These are phyloP conservation scores for Xylaria arbuscula DNA, from an alignment of 2,329 filamentous ascomycete genomes.

Conservation along the genomic window DNA sequence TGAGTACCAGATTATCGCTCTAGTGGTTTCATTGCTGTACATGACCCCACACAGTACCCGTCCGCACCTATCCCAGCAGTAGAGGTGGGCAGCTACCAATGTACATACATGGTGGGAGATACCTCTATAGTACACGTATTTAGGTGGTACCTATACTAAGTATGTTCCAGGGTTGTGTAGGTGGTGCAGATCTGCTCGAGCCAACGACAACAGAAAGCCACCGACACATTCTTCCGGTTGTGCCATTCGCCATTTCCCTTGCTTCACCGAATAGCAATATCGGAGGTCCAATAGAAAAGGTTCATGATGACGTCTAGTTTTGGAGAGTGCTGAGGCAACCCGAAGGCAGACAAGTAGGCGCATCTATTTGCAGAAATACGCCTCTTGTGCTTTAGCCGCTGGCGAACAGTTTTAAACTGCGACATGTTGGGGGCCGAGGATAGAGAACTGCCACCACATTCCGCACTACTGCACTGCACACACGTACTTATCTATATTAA, in stretches of 20 bases:
- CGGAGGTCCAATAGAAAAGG: slow-evolving; percentile 22
- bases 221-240: neutral
- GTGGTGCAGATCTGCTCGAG: slow-evolving; percentile 1
- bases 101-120: neutral
- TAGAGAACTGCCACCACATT: neutral
- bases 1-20: neutral
- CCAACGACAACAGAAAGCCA: slow-evolving; percentile 10
- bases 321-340: slow-evolving; percentile 17
- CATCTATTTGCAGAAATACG: slow-evolving; percentile 15
- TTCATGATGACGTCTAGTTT: neutral
- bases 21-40: neutral
- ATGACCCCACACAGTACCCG: slow-evolving; percentile 12
- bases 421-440: slow-evolving; percentile 13
- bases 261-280: slow-evolving; percentile 33
- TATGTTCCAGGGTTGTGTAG: too few relatives aligned
- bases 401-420: neutral
- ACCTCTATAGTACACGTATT: neutral
- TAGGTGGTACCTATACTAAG: too few relatives aligned
- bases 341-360: slow-evolving; percentile 28
- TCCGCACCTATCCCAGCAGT: neutral
- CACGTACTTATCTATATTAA: too few relatives aligned
- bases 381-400: neutral
- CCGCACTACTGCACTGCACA: neutral
- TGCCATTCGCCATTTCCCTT: slow-evolving; percentile 7
- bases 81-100: too few relatives aligned